phyloP scores from a whole-genome alignment of 306 rosid genomes.

The Vachellia pachyceras region DNA sequence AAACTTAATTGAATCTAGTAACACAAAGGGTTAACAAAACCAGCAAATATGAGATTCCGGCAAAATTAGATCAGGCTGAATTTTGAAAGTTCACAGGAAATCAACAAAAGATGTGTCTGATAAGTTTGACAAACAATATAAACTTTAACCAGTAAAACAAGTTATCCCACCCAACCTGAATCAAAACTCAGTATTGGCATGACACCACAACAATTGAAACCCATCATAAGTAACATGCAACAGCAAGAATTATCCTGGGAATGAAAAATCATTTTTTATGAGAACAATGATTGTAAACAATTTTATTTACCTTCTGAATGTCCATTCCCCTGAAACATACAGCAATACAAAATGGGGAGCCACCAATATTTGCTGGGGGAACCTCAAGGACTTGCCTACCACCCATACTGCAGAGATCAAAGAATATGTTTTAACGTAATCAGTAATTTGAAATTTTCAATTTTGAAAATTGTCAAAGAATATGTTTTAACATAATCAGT shows the following conservation, averaged over 20 bases:
- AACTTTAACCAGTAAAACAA: conserved; percentile 33
- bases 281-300: neutral
- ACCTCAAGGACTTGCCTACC: conserved; percentile 27
- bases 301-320: conserved; percentile 14
- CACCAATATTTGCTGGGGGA: conserved; percentile 20
- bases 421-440: conserved; percentile 19
- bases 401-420: conserved; percentile 33
- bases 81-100: neutral
- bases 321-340: conserved; percentile 24
- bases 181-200: neutral
- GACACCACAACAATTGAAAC: neutral
- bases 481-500: too few relatives aligned
- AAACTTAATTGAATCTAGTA: neutral
- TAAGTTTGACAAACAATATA: neutral
- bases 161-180: neutral
- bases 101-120: neutral
- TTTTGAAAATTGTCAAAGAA: neutral
- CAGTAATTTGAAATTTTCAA: neutral
- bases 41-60: too few relatives aligned
- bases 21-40: neutral
- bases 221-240: neutral
- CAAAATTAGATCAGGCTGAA: too few relatives aligned
- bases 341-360: conserved; percentile 27
- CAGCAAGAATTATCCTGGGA: neutral
- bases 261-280: neutral